A percentile compares a stretch with the other conserved stretches of the same genome.
These are phyloP conservation scores for Thielaviopsis euricoi DNA, from an alignment of 2,329 filamentous ascomycete genomes.

Conservation along the genomic window DNA sequence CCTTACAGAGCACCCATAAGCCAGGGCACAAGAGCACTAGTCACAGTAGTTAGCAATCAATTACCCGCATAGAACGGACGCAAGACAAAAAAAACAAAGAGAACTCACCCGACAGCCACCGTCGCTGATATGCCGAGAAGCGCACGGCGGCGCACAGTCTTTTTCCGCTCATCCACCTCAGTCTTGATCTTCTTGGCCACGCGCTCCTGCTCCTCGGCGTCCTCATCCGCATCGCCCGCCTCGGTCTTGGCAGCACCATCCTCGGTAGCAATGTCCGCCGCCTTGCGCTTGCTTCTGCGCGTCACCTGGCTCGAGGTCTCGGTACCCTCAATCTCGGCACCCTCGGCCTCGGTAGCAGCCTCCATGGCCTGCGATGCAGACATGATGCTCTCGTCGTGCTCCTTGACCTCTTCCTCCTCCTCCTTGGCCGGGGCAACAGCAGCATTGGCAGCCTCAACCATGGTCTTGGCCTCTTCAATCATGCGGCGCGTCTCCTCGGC, in stretches of 20 bases:
- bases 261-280: slow-evolving; percentile 37
- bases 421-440: slow-evolving; percentile 15
- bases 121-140: slow-evolving; percentile 75
- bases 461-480: slow-evolving; percentile 72
- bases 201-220: slow-evolving; percentile 26
- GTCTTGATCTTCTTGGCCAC: slow-evolving; percentile 64
- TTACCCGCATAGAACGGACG: background rate
- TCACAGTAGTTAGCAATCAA: slow-evolving; percentile 12
- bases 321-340: slow-evolving; percentile 24
- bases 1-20: slow-evolving; percentile 33
- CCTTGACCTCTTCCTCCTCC: slow-evolving; percentile 18
- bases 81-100: slow-evolving; percentile 10
- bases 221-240: slow-evolving; percentile 20
- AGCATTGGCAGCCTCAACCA: slow-evolving; percentile 55
- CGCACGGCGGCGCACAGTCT: slow-evolving; percentile 72
- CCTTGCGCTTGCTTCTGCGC: slow-evolving; percentile 55
- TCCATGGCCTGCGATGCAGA: background rate
- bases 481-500: slow-evolving; percentile 67
- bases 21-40: slow-evolving; percentile 31
- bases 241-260: slow-evolving; percentile 17
- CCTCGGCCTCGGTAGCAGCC: slow-evolving; percentile 17
- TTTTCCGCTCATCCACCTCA: slow-evolving; percentile 66
- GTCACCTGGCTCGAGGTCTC: slow-evolving; percentile 22
- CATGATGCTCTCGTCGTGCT: slow-evolving; percentile 23
- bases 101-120: slow-evolving; percentile 74